phyloP scores from a whole-genome alignment of 305 asterid genomes.

The Rubia peregrina region DNA sequence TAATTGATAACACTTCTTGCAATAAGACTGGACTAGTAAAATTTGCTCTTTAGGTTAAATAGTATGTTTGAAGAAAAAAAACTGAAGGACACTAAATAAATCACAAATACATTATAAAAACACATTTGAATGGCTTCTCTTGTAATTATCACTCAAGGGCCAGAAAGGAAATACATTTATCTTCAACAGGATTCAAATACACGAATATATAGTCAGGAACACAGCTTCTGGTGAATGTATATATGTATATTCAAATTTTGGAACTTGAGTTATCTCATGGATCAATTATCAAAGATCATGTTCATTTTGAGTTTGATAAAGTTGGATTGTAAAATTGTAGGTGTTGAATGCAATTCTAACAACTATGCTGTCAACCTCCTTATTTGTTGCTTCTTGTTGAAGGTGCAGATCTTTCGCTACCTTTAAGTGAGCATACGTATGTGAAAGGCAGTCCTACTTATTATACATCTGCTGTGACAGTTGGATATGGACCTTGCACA shows the following conservation, averaged over 20 bases:
- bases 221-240: neutral
- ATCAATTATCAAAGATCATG: neutral
- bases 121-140: neutral
- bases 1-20: neutral
- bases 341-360: neutral
- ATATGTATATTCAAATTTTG: neutral
- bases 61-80: too few relatives aligned
- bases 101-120: neutral
- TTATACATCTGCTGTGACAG: slow-evolving; percentile 18
- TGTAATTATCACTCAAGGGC: too few relatives aligned
- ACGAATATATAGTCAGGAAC: too few relatives aligned
- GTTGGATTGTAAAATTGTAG: neutral
- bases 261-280: neutral
- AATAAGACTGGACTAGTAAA: too few relatives aligned
- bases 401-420: slow-evolving; percentile 26
- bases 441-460: slow-evolving; percentile 15
- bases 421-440: slow-evolving; percentile 19
- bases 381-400: slow-evolving; percentile 21
- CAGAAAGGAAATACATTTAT: too few relatives aligned
- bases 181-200: too few relatives aligned
- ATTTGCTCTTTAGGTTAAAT: too few relatives aligned
- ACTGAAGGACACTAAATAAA: neutral
- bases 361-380: slow-evolving; percentile 11
- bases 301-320: neutral
- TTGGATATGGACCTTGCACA: slow-evolving; percentile 16